Evolutionary conservation across 163 green algal genomes (phyloP).

Genomic region (Chlorella variabilis): DNA sequence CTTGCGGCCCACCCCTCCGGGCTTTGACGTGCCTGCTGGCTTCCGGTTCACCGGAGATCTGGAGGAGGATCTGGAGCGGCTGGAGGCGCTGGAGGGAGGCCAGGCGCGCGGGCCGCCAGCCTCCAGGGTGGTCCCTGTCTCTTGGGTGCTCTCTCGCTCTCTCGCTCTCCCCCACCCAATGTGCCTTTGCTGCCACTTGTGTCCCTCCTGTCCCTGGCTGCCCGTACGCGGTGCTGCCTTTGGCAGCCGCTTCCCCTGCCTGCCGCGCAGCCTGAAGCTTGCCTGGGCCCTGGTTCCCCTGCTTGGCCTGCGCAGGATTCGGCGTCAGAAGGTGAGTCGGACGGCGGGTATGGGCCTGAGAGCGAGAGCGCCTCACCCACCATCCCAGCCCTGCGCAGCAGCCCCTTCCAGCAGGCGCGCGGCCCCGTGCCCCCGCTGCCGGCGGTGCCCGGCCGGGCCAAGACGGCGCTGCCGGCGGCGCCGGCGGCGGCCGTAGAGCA

Average conservation of each 20-base stretch:
- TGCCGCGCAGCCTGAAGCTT: too few relatives aligned
- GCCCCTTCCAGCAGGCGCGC: neutral
- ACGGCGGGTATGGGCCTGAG: neutral
- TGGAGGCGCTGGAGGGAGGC: constrained; percentile 52
- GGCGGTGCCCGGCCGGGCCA: neutral
- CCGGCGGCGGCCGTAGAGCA: neutral
- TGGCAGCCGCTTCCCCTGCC: too few relatives aligned
- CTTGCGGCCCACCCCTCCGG: neutral
- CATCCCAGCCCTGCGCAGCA: constrained; percentile 31
- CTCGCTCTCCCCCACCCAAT: too few relatives aligned
- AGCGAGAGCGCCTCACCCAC: constrained; percentile 22
- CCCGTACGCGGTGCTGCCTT: too few relatives aligned
- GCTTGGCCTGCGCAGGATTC: neutral
- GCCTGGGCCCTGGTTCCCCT: neutral
- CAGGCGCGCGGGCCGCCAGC: neutral
- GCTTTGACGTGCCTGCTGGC: constrained; percentile 41
- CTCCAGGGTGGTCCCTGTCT: too few relatives aligned
- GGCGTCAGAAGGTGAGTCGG: neutral
- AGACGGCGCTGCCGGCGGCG: too few relatives aligned
- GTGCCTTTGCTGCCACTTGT: neutral
- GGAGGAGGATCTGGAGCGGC: constrained; percentile 59
- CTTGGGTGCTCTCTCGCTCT: too few relatives aligned
- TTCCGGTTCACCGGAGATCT: constrained; percentile 61
- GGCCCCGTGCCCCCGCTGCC: constrained; percentile 8
- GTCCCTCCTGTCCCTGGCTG: too few relatives aligned